A percentile compares a stretch with the other conserved stretches of the same genome.
Evolutionary conservation across 495 filamentous ascomycete species (phyloP).

Genomic region (Penicillium alfredii): DNA sequence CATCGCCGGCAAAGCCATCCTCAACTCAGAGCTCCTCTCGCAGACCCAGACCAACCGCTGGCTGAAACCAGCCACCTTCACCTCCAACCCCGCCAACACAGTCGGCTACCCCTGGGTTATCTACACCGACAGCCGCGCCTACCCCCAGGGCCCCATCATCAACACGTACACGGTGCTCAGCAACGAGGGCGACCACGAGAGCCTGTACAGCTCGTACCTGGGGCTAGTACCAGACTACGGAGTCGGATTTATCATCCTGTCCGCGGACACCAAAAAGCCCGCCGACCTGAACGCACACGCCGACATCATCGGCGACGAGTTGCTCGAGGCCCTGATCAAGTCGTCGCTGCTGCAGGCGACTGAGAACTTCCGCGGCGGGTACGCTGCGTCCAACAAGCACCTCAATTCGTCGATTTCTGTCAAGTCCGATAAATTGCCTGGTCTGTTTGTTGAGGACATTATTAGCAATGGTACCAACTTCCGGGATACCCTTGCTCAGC

Average conservation of each 20-base stretch:
- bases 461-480: conserved; percentile 47
- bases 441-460: conserved; percentile 43
- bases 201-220: conserved; percentile 40
- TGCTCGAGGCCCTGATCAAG: conserved; percentile 39
- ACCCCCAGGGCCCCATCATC: conserved; percentile 29
- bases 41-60: conserved; percentile 34
- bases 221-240: conserved; percentile 46
- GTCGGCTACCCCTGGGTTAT: conserved; percentile 41
- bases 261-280: conserved; percentile 24
- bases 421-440: conserved; percentile 35
- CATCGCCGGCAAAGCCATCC: conserved; percentile 40
- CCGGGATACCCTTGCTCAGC: conserved; percentile 14
- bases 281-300: conserved; percentile 23
- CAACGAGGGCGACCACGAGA: conserved; percentile 31
- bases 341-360: conserved; percentile 40
- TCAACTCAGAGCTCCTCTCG: conserved; percentile 40
- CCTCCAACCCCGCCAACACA: conserved; percentile 41
- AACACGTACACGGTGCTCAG: conserved; percentile 48
- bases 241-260: conserved; percentile 43
- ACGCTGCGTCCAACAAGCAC: conserved; percentile 11
- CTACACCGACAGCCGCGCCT: conserved; percentile 20
- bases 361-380: conserved; percentile 36
- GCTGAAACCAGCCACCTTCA: conserved; percentile 45
- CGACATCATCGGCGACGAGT: conserved; percentile 21
- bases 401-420: conserved; percentile 26